phyloP scores from a whole-genome alignment of 352 stramenopile genomes.

The Aphanomyces stellatus region DNA sequence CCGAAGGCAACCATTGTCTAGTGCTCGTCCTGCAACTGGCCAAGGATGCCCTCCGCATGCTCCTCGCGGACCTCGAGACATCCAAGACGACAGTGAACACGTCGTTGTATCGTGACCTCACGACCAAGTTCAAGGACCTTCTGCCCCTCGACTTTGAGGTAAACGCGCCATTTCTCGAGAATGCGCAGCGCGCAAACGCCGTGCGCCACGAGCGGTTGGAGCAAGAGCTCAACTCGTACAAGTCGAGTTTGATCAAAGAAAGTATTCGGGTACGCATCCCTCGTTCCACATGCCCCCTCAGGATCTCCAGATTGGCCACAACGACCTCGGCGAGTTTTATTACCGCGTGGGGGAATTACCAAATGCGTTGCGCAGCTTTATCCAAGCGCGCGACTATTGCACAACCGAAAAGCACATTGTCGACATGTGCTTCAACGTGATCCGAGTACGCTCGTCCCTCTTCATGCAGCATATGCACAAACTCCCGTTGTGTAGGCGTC shows the following conservation, averaged over 20 bases:
- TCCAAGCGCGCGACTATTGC: conserved; percentile 84
- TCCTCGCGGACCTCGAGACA: conserved; percentile 10
- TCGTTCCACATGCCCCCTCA: neutral
- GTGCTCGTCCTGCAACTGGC: neutral
- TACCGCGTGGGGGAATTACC: conserved; percentile 71
- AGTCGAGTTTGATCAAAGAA: conserved; percentile 88
- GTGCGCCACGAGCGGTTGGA: conserved; percentile 76
- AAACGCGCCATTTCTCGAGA: conserved; percentile 48
- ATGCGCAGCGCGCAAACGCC: conserved; percentile 44
- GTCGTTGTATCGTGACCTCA: conserved; percentile 13
- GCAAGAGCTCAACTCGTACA: conserved; percentile 87
- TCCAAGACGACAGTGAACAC: conserved; percentile 16
- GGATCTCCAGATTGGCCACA: conserved; percentile 67
- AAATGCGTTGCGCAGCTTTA: conserved; percentile 75
- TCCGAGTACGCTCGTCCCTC: conserved; percentile 40
- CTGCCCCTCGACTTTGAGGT: conserved; percentile 23
- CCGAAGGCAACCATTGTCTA: neutral
- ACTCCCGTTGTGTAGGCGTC: conserved; percentile 32
- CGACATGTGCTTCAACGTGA: conserved; percentile 86
- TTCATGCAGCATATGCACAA: neutral
- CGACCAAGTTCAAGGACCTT: conserved; percentile 15
- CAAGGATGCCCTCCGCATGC: conserved; percentile 17
- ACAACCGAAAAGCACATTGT: conserved; percentile 86
- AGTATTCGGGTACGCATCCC: conserved; percentile 61
- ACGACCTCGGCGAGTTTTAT: conserved; percentile 83